Conservation (phyloP, 169 alveolate species). For the Cryptosporidium sp. region DNA sequence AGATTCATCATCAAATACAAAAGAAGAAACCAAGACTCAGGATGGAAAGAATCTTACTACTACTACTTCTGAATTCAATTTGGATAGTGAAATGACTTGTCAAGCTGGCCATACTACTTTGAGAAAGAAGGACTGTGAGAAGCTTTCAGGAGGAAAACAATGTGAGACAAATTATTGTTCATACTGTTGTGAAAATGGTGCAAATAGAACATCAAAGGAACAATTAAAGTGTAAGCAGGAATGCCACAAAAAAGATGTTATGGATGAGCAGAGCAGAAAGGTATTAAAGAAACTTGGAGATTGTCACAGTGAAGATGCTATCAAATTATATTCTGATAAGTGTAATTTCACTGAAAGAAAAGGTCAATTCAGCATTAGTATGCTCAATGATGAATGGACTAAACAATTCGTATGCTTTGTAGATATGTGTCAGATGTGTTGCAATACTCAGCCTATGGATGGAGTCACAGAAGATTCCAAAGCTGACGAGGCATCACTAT, state of each 20-base stretch:
- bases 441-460: conserved; percentile 61
- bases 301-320: conserved; percentile 64
- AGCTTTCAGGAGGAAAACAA: conserved; percentile 50
- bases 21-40: not conserved
- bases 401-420: conserved; percentile 71
- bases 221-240: conserved; percentile 50
- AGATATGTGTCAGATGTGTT: conserved; percentile 73
- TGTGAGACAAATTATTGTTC: conserved; percentile 68
- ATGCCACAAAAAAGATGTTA: conserved; percentile 44
- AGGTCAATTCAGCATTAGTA: not conserved
- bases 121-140: conserved; percentile 60
- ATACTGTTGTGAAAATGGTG: conserved; percentile 67
- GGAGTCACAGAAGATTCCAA: conserved; percentile 5
- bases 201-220: conserved; percentile 45
- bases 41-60: not conserved
- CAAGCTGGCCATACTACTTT: conserved; percentile 12
- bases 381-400: conserved; percentile 45
- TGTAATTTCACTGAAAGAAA: not conserved
- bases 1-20: not conserved
- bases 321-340: conserved; percentile 23
- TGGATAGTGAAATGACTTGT: conserved; percentile 24
- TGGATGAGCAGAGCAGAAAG: conserved; percentile 24
- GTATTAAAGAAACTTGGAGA: conserved; percentile 25
- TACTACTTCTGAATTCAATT: not conserved
- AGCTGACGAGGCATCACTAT: conserved; percentile 57